A percentile compares a stretch with the other conserved stretches of the same genome.
Conservation (phyloP, 1,284 basidiomycete genomes). For the Cystobasidium slooffiae region DNA sequence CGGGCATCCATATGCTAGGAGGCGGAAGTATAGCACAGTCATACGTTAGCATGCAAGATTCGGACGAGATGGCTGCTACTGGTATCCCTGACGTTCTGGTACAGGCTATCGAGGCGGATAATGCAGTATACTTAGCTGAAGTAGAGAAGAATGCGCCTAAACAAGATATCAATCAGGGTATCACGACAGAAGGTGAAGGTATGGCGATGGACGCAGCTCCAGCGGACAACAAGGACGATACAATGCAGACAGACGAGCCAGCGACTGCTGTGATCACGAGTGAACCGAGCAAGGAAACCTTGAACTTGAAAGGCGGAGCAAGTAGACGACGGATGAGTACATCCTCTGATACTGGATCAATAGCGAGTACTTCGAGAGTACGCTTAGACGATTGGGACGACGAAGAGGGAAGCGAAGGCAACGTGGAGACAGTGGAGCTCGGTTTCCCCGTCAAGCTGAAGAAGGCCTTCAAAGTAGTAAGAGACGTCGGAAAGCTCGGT, state of each 20-base stretch:
- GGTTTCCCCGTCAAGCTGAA: slow-evolving; percentile 41
- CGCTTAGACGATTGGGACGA: slow-evolving; percentile 31
- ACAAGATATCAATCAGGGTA: not conserved
- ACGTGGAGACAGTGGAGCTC: slow-evolving; percentile 31
- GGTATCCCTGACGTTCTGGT: not conserved
- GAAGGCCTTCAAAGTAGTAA: slow-evolving; percentile 43
- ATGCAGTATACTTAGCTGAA: not conserved
- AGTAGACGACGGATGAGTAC: slow-evolving; percentile 30
- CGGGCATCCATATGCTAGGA: slow-evolving; percentile 29
- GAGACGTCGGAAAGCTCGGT: slow-evolving; percentile 39
- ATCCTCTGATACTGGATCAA: slow-evolving; percentile 37
- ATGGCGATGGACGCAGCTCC: not conserved
- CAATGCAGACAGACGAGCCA: slow-evolving; percentile 20
- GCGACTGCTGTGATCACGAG: not conserved
- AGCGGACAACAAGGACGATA: not conserved
- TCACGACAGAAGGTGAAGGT: not conserved
- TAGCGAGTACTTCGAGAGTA: slow-evolving; percentile 34
- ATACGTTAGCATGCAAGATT: slow-evolving; percentile 6
- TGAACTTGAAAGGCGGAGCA: slow-evolving; percentile 28
- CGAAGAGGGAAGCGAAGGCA: slow-evolving; percentile 17
- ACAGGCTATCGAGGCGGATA: slow-evolving; percentile 11
- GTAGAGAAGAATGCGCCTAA: not conserved
- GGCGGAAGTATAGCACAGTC: slow-evolving; percentile 29
- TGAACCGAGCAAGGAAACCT: not conserved
- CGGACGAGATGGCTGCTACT: not conserved